These are phyloP conservation scores for Exophiala viscosa DNA, from an alignment of 2,329 filamentous ascomycete species.

Conservation along the genomic window DNA sequence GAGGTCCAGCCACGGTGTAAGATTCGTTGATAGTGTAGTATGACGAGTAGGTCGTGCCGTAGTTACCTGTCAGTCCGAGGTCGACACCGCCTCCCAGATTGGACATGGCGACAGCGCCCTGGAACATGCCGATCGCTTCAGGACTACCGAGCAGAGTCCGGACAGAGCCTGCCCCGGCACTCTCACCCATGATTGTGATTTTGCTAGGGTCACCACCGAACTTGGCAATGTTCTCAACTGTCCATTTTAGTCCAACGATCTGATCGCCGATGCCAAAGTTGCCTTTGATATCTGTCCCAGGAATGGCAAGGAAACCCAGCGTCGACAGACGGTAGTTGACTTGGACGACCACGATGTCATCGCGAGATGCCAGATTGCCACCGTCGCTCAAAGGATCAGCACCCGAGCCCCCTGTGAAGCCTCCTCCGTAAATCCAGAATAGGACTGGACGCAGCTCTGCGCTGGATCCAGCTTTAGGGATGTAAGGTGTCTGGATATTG, in stretches of 20 bases:
- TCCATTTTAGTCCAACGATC: conserved; percentile 49
- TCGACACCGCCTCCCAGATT: conserved; percentile 56
- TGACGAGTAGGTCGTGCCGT: conserved; percentile 56
- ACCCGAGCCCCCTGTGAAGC: conserved; percentile 50
- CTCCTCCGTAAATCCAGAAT: conserved; percentile 56
- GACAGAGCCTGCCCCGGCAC: conserved; percentile 55
- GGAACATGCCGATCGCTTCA: conserved; percentile 20
- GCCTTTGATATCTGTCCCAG: conserved; percentile 53
- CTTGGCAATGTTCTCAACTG: conserved; percentile 42
- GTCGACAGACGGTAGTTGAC: conserved; percentile 60
- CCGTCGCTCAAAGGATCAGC: conserved; percentile 44
- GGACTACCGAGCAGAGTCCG: conserved; percentile 49
- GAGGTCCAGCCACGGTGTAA: conserved; percentile 47
- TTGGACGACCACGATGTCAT: conserved; percentile 57
- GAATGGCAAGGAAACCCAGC: conserved; percentile 57
- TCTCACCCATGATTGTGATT: conserved; percentile 48
- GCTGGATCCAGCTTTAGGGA: conserved; percentile 40
- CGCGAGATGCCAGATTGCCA: conserved; percentile 55
- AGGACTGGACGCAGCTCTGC: conserved; percentile 46
- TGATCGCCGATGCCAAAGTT: conserved; percentile 55
- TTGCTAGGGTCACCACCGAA: conserved; percentile 48
- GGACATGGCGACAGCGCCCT: conserved; percentile 37
- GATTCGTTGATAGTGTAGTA: conserved; percentile 57
- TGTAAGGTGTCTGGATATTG: conserved; percentile 47
- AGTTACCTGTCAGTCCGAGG: conserved; percentile 54